Percentiles rank a stretch among this genome's conserved stretches.
Conservation (phyloP, 495 filamentous ascomycete species). For the Elasticomyces elasticus region DNA sequence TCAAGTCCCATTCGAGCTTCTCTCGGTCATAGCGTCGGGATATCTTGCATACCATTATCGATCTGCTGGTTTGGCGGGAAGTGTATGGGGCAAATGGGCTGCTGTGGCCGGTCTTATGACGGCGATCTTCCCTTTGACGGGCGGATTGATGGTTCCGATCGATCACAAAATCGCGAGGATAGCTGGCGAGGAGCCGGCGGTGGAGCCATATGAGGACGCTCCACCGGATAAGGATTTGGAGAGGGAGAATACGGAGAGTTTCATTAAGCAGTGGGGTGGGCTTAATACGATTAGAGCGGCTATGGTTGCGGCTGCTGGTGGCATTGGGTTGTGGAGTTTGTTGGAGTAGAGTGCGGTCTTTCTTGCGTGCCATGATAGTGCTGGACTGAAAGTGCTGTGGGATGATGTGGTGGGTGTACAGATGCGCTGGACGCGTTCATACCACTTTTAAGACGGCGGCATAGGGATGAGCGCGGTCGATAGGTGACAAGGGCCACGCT, state of each 20-base stretch:
- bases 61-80: background rate
- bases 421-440: too few relatives aligned
- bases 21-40: constrained; percentile 12
- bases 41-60: constrained; percentile 18
- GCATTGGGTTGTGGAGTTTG: constrained; percentile 16
- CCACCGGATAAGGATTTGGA: constrained; percentile 19
- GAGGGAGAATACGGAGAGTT: constrained; percentile 15
- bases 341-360: constrained; percentile 16
- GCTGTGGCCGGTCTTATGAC: constrained; percentile 14
- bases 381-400: too few relatives aligned
- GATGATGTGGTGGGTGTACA: too few relatives aligned
- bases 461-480: too few relatives aligned
- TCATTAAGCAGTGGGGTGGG: constrained; percentile 11
- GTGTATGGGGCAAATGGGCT: constrained; percentile 15
- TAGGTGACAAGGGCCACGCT: too few relatives aligned
- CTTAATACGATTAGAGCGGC: constrained; percentile 12
- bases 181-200: constrained; percentile 13
- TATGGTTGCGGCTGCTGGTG: constrained; percentile 13
- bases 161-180: constrained; percentile 20
- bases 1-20: constrained; percentile 17
- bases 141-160: constrained; percentile 14
- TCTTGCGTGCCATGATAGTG: too few relatives aligned
- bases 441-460: too few relatives aligned
- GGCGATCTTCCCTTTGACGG: constrained; percentile 17
- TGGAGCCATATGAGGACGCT: constrained; percentile 20